Percentiles rank a stretch among this genome's conserved stretches.
phyloP scores from a whole-genome alignment of 176 grass and related monocot species.

The Canna indica region DNA sequence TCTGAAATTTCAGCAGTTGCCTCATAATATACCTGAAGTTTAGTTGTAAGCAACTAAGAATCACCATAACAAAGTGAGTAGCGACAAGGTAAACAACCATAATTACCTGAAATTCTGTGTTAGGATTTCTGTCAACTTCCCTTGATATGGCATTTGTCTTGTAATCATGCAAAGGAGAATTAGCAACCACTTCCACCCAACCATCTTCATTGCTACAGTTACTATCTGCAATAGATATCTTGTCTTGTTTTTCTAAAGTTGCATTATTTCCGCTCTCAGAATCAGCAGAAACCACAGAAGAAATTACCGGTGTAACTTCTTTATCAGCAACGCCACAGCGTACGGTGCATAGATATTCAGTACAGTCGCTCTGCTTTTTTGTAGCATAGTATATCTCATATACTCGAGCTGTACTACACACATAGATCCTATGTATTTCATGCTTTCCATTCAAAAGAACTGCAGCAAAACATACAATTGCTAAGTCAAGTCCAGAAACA shows the following conservation, averaged over 20 bases:
- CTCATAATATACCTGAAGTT: slow-evolving; percentile 70
- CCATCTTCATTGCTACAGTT: slow-evolving; percentile 57
- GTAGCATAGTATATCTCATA: slow-evolving; percentile 85
- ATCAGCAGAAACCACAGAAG: slow-evolving; percentile 33
- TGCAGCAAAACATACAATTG: slow-evolving; percentile 28
- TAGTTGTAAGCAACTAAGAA: slow-evolving; percentile 20
- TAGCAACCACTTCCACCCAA: slow-evolving; percentile 70
- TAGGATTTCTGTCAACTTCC: slow-evolving; percentile 20
- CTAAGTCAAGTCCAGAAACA: slow-evolving; percentile 18
- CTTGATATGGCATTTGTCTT: slow-evolving; percentile 21
- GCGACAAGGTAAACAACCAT: neutral
- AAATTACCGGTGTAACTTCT: slow-evolving; percentile 24
- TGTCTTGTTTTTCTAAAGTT: slow-evolving; percentile 33
- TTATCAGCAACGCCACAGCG: slow-evolving; percentile 44
- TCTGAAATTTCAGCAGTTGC: slow-evolving; percentile 95
- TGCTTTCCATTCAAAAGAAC: slow-evolving; percentile 54
- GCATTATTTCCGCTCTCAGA: slow-evolving; percentile 13
- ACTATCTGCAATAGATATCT: slow-evolving; percentile 26
- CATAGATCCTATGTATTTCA: slow-evolving; percentile 72
- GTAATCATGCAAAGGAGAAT: slow-evolving; percentile 26
- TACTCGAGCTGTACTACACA: slow-evolving; percentile 57
- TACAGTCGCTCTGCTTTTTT: slow-evolving; percentile 24
- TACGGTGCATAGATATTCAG: slow-evolving; percentile 83
- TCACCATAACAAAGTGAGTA: neutral
- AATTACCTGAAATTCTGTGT: slow-evolving; percentile 42